Percentiles rank a stretch among this genome's conserved stretches.
Evolutionary conservation across 2,329 filamentous ascomycete species (phyloP).

Genomic region (Triangularia verruculosa): DNA sequence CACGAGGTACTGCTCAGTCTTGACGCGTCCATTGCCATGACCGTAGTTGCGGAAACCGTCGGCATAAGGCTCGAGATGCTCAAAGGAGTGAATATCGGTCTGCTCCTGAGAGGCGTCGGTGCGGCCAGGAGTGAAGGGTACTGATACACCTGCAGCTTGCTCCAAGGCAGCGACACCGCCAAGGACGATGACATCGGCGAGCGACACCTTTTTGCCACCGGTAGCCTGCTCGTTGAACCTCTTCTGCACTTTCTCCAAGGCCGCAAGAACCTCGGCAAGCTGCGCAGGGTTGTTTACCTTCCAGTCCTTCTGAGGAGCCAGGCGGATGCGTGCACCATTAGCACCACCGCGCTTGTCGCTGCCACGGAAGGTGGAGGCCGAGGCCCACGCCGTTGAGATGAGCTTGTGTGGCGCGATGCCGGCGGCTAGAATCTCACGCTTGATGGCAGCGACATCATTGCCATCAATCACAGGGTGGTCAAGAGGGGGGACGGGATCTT

Average conservation of each 20-base stretch:
- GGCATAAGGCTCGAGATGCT: conserved; percentile 63
- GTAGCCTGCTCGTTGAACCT: conserved; percentile 60
- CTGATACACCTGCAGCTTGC: conserved; percentile 60
- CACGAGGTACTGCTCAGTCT: conserved; percentile 66
- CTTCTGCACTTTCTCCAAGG: conserved; percentile 63
- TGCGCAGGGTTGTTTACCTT: conserved; percentile 69
- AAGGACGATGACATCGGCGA: conserved; percentile 77
- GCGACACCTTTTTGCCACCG: conserved; percentile 67
- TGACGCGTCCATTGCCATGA: conserved; percentile 56
- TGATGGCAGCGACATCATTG: conserved; percentile 62
- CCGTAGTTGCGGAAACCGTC: conserved; percentile 83
- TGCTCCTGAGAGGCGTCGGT: conserved; percentile 68
- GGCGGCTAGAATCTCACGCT: conserved; percentile 64
- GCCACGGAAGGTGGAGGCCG: conserved; percentile 69
- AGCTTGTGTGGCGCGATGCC: conserved; percentile 60
- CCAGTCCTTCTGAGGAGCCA: conserved; percentile 70
- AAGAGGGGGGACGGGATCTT: conserved; percentile 65
- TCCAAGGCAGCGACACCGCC: conserved; percentile 69
- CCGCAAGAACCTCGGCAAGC: conserved; percentile 58
- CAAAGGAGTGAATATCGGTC: conserved; percentile 64
- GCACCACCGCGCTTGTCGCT: conserved; percentile 80
- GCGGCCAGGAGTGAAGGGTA: conserved; percentile 72
- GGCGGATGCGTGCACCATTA: conserved; percentile 75
- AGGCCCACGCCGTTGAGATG: conserved; percentile 65
- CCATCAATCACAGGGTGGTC: conserved; percentile 58